A percentile compares a stretch with the other conserved stretches of the same genome.
Evolutionary conservation across 768 basidiomycete genomes (phyloP).

Genomic region (Termitomyces sp.): DNA sequence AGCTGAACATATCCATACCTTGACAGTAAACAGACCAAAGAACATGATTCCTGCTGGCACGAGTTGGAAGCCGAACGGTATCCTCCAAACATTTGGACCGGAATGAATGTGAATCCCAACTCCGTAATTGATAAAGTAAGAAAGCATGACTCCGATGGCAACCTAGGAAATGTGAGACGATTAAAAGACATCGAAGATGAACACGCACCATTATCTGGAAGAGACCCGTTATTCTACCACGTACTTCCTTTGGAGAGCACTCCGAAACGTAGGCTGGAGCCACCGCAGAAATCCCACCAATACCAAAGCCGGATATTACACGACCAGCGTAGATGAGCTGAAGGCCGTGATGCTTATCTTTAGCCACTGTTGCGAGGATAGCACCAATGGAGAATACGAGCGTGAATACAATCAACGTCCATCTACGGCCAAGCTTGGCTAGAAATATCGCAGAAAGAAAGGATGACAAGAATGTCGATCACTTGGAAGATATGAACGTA

Average conservation of each 20-base stretch:
- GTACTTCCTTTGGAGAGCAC: conserved; percentile 81
- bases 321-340: conserved; percentile 77
- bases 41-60: conserved; percentile 61
- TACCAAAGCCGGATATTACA: conserved; percentile 73
- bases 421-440: conserved; percentile 65
- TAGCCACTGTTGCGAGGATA: conserved; percentile 65
- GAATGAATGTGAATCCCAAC: conserved; percentile 47
- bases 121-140: conserved; percentile 74
- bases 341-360: conserved; percentile 46
- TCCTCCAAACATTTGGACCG: conserved; percentile 55
- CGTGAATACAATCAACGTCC: conserved; percentile 56
- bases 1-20: conserved; percentile 24
- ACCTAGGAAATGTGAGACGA: conserved; percentile 27
- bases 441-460: not conserved
- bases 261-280: conserved; percentile 86
- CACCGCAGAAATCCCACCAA: conserved; percentile 79
- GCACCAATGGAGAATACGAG: conserved; percentile 69
- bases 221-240: conserved; percentile 79
- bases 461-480: not conserved
- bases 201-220: conserved; percentile 75
- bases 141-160: conserved; percentile 80
- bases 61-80: conserved; percentile 72
- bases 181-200: not conserved
- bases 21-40: conserved; percentile 62
- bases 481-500: conserved; percentile 24